phyloP scores from a whole-genome alignment of 2,329 filamentous ascomycete genomes.

The Eutypella sp. region DNA sequence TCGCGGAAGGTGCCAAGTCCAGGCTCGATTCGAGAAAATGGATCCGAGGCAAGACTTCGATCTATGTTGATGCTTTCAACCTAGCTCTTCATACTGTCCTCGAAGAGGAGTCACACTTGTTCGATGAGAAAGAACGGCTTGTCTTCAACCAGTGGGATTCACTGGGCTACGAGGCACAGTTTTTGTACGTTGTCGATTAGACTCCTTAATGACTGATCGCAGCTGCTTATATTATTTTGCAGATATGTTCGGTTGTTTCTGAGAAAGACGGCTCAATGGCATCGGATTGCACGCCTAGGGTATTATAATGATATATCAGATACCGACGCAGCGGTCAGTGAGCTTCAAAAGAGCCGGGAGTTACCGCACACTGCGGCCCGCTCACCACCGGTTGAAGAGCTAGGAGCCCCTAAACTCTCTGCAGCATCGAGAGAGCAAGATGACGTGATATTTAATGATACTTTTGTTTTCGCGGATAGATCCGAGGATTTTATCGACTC shows the following conservation, averaged over 20 bases:
- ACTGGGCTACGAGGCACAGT: constrained; percentile 80
- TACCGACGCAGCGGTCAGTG: constrained; percentile 58
- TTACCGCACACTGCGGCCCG: constrained; percentile 42
- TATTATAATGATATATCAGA: constrained; percentile 83
- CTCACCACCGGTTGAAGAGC: constrained; percentile 10
- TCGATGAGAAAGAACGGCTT: constrained; percentile 70
- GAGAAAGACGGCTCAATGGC: constrained; percentile 87
- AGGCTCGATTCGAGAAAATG: constrained; percentile 51
- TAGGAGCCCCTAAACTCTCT: constrained; percentile 15
- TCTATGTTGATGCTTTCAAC: constrained; percentile 97
- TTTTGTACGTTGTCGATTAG: constrained; percentile 57
- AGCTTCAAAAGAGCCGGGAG: constrained; percentile 53
- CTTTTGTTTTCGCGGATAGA: constrained; percentile 75
- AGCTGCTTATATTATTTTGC: constrained; percentile 2
- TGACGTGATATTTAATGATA: constrained; percentile 38
- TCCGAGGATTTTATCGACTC: constrained; percentile 69
- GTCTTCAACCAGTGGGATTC: constrained; percentile 73
- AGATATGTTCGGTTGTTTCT: constrained; percentile 92
- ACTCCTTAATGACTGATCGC: not conserved
- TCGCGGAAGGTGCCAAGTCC: constrained; percentile 33
- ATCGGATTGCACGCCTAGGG: constrained; percentile 69
- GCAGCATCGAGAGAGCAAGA: constrained; percentile 36
- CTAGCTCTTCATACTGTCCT: constrained; percentile 84
- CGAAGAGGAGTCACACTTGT: constrained; percentile 82
- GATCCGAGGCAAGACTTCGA: constrained; percentile 75